Percentiles rank a stretch among this genome's conserved stretches.
These are phyloP conservation scores for Corymbia citriodora DNA, from an alignment of 441 rosid species.

Conservation along the genomic window DNA sequence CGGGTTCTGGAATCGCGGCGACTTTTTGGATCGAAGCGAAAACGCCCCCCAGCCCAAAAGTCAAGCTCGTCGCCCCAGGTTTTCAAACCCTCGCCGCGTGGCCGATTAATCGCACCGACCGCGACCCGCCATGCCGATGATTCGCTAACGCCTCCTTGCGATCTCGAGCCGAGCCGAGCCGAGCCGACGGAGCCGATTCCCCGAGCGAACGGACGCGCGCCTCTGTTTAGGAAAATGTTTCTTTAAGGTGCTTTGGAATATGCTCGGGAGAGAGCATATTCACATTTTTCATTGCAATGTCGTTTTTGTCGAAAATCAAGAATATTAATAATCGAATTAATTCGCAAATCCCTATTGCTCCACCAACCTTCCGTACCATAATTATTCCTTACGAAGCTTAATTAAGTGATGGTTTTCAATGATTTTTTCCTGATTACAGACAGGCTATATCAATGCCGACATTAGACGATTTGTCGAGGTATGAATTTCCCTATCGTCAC, in stretches of 20 bases:
- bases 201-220: neutral
- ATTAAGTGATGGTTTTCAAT: rapidly evolving
- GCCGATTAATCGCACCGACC: neutral
- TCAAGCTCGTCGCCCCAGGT: neutral
- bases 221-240: neutral
- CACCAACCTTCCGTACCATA: neutral
- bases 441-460: neutral
- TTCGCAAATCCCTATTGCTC: neutral
- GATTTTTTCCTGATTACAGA: rapidly evolving
- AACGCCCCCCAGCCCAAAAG: neutral
- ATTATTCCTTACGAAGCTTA: no score
- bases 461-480: rapidly evolving
- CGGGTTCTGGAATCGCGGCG: neutral
- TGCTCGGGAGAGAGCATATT: neutral
- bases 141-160: neutral
- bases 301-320: neutral
- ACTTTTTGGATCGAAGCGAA: neutral
- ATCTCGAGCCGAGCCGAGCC: neutral
- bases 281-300: neutral
- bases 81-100: neutral
- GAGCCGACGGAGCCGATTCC: neutral
- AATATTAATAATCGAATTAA: neutral
- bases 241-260: neutral
- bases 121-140: neutral
- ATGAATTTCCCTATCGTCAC: rapidly evolving